These are phyloP conservation scores for Plantago ovata DNA, from an alignment of 257 asterid species.

Conservation along the genomic window DNA sequence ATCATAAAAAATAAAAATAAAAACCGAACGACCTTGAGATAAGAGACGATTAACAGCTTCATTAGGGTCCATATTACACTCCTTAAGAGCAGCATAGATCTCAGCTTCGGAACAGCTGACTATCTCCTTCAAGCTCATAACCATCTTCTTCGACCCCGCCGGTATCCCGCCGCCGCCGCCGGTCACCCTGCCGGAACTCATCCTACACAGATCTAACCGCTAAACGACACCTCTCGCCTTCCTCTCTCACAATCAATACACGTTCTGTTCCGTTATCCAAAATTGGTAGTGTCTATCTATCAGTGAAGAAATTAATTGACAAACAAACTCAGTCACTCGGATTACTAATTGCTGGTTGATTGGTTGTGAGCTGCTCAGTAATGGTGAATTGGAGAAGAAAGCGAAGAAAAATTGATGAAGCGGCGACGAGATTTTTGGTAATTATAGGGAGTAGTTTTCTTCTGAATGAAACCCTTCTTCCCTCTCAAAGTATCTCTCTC, in stretches of 20 bases:
- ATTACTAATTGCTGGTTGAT: neutral
- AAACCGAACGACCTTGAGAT: constrained; percentile 87
- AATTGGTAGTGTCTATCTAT: neutral
- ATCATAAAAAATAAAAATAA: constrained; percentile 18
- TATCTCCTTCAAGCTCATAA: constrained; percentile 89
- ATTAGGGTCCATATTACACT: constrained; percentile 98
- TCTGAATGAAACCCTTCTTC: too few relatives aligned
- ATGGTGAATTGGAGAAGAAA: constrained; percentile 2
- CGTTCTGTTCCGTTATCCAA: neutral
- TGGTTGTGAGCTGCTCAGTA: neutral
- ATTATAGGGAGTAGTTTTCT: neutral
- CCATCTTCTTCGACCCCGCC: constrained; percentile 70
- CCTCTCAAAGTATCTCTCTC: too few relatives aligned
- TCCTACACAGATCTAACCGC: constrained; percentile 39
- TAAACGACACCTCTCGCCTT: constrained; percentile 24
- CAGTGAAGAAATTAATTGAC: neutral
- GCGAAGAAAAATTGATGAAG: constrained; percentile 25
- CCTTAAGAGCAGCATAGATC: constrained; percentile 95
- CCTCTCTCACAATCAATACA: constrained; percentile 24
- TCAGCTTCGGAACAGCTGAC: constrained; percentile 78
- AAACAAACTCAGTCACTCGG: constrained; percentile 10
- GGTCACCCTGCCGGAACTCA: constrained; percentile 48
- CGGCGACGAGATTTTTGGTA: constrained; percentile 12
- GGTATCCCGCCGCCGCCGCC: constrained; percentile 54
- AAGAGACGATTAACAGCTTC: constrained; percentile 88